These are phyloP conservation scores for Dioszegia crocea DNA, from an alignment of 768 basidiomycete genomes.

Conservation along the genomic window DNA sequence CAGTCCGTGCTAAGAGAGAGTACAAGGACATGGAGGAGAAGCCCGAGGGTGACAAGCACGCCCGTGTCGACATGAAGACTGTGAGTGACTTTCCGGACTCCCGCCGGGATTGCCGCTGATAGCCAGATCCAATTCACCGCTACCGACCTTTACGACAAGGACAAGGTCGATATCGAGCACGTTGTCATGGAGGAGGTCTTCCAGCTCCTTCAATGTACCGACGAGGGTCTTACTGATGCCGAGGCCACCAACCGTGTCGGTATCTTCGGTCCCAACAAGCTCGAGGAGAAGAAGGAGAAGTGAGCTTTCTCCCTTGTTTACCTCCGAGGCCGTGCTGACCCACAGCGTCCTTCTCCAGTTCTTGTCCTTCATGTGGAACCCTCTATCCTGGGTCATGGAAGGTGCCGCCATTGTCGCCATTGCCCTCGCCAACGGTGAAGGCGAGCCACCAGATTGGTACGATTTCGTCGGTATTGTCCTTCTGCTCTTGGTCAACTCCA, in stretches of 20 bases:
- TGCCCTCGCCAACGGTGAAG: constrained; percentile 86
- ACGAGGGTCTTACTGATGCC: constrained; percentile 67
- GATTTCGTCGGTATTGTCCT: constrained; percentile 96
- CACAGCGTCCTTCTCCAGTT: constrained; percentile 84
- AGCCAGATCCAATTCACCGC: constrained; percentile 50
- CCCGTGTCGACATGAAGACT: constrained; percentile 47
- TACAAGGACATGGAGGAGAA: constrained; percentile 49
- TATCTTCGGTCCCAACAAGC: constrained; percentile 93
- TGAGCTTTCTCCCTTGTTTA: constrained; percentile 17
- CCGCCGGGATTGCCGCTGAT: too few relatives aligned
- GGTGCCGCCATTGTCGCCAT: constrained; percentile 73
- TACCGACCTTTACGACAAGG: constrained; percentile 73
- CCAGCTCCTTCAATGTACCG: constrained; percentile 85
- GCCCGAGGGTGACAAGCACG: constrained; percentile 37
- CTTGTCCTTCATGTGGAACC: constrained; percentile 99
- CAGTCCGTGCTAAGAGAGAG: constrained; percentile 45
- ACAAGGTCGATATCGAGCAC: constrained; percentile 98
- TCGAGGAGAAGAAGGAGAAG: constrained; percentile 65
- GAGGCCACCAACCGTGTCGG: constrained; percentile 81
- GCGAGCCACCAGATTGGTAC: constrained; percentile 85
- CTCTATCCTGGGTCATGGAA: constrained; percentile 99
- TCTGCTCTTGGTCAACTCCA: constrained; percentile 86
- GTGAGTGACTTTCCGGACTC: constrained; percentile 27
- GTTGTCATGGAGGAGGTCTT: constrained; percentile 95
- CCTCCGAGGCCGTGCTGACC: constrained; percentile 5